phyloP scores from a whole-genome alignment of 2,329 filamentous ascomycete species.

The Lachnellula occidentalis region DNA sequence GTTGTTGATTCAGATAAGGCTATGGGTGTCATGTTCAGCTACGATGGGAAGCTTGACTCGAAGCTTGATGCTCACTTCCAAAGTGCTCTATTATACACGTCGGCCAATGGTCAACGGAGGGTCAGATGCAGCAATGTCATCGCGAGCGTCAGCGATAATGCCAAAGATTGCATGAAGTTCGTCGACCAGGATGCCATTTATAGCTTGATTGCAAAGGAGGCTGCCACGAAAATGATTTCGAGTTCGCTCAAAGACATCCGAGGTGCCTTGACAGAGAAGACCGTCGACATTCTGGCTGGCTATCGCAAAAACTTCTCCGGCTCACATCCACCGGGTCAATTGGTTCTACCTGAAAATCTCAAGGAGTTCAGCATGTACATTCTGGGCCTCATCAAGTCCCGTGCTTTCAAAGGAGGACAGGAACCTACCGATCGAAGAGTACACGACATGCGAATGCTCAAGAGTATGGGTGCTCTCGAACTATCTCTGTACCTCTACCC shows the following conservation, averaged over 20 bases:
- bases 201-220: constrained; percentile 85
- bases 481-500: constrained; percentile 92
- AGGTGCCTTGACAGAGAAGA: constrained; percentile 78
- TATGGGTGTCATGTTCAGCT: constrained; percentile 82
- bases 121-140: constrained; percentile 93
- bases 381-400: constrained; percentile 80
- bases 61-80: constrained; percentile 98
- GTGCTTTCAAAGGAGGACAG: constrained; percentile 87
- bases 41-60: constrained; percentile 95
- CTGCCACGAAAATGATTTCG: constrained; percentile 72
- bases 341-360: constrained; percentile 90
- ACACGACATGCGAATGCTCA: constrained; percentile 86
- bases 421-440: constrained; percentile 88
- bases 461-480: constrained; percentile 79
- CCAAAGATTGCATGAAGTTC: constrained; percentile 81
- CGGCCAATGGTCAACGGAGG: constrained; percentile 78
- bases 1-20: constrained; percentile 91
- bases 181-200: constrained; percentile 94
- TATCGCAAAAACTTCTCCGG: constrained; percentile 89
- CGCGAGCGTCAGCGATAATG: constrained; percentile 81
- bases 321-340: constrained; percentile 81
- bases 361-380: constrained; percentile 98
- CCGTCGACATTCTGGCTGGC: constrained; percentile 83
- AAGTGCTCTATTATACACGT: constrained; percentile 89
- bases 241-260: constrained; percentile 82